Evolutionary conservation across 1,284 basidiomycete genomes (phyloP), one percentile per base, ranked within the genome.

Genomic region (Omphalotus olearius): DNA sequence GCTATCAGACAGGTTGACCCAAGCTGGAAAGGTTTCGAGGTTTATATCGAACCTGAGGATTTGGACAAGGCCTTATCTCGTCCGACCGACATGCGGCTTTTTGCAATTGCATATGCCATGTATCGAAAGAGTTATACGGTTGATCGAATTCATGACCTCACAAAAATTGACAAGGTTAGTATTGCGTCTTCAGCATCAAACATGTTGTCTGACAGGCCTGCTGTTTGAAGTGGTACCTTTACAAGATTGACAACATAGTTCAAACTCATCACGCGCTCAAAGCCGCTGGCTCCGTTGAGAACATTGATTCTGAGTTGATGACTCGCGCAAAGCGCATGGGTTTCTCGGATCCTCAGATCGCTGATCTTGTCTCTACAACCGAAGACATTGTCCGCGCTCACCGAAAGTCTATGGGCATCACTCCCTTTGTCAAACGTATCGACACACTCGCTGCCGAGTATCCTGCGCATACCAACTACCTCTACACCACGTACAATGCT

Each of bases 401-500:
- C 66, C 88, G 96, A 62, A 98, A 98, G 73, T 80, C 84, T 3
- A 75, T 91, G 56, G 84, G 87, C 47, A 83, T 99, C 62, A 97
- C 89, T 14, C 97, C 97, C 43, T 99, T 96, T 70, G 97, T 99
- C 67, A 99, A 99, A 75, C 92, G 95, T 57, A 99, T 99, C 72
- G 97, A 99, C 71, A 99, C 97, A 3, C 85, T 99, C 55, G 97
- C 96, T 28, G 97, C 97, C 58, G 97, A 99, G 71, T 99, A 92
- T 76, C 97, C 97, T 18, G 97, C 97, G 3, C 88, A 97, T 72
- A 99, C 97, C 64, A 99, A 99, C 78, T 99, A 99, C 74, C 88
- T 99, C 55, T 99, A 99, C 75, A 99, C 97, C 38, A 98, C 97
- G 16, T 99, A 99, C 80, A 98, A 99, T 66, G 97, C 95, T 6